Base-by-base conservation (phyloP, 129 eudicot genomes). In the Smallanthus sonchifolius region DNA sequence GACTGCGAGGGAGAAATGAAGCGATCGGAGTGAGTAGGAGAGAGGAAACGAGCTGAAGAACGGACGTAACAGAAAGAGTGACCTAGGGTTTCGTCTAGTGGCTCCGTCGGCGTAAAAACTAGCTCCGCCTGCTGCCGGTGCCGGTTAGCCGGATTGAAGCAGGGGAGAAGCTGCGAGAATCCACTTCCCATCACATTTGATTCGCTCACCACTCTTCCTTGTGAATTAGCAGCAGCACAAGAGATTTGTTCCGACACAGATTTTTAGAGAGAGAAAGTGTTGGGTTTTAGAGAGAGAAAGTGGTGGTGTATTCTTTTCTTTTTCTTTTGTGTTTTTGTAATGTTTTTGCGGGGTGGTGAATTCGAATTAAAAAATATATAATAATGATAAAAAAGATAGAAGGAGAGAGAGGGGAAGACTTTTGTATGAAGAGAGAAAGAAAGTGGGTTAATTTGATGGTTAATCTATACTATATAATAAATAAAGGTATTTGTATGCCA, bases 31-130 rank as follows among this genome's bases (percentile, higher is more conserved):
- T 66, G 84, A 0, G 92, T 79, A 0, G 95, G 95, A 13, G 98
- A 86, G n/a, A 87, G 63, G 20, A 89, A 92, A 0, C 96, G 89
- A 28, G 83, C 82, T 2, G 96, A 92, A 4, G 98, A 88, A 15
- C 96, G 91, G 6, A 90, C 98, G 75, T 90, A 93, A 48, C 97
- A 92, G 74, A 92, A 92, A 45, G 98, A 89, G 82, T 92, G 96
- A 19, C 96, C 98, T 80, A 92, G 90, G 92, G 98, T 92, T 86
- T 92, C 98, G 67, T 92, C 97, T 10, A 84, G 68, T 42, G 88
- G 88, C 67, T 86, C 90, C 7, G 69, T 69, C 3, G 74, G 76
- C n/a, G 86, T 19, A 76, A 87, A 89, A 43, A 85, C 65, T 11
- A 73, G 74, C 19, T 87, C 88, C 79, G 88, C 74, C 65, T 61